Base-by-base conservation (phyloP, 805 yeast species). In the Saturnispora diversa region DNA sequence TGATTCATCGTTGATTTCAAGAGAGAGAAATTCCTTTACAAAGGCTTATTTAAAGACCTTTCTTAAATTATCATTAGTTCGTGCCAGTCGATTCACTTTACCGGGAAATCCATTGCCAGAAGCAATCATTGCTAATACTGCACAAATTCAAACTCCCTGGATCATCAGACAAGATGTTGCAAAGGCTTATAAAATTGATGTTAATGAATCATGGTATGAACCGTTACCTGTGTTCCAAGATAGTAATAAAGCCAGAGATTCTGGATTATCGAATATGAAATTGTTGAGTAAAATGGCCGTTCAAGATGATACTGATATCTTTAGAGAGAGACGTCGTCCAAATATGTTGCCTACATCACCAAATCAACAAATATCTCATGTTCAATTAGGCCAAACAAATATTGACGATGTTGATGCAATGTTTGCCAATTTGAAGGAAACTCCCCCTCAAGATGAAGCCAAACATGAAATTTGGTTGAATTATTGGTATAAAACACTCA, bases 41-140 rank as follows among this genome's bases (percentile, higher is more conserved):
- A 92, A 90, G 59, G 81, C 88, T 75, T 72, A 83, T 40, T 82
- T 92, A 27, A 83, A 88, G 58, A 80, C 95, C n/a, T 80, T 92
- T 56, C 70, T 88, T 56, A 84, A 88, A 60, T 70, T 84, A 56
- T 72, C 85, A 33, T 71, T 85, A 56, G 69, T 82, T 6, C 75
- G 95, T 42, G 84, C 88, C 2, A 72, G 80, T 40, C 84, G 83
- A 68, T 68, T 80, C 31, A 97, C 97, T 3, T 90, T 39, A 22
- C 42, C 42, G 2, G 42, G 42, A 6, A 32, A 28, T 16, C 42
- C 42, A 21, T 34, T 39, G 17, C 31, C 37, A 12, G 34, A 27
- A 8, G 10, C 29, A 6, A 9, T 33, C 7, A 39, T 33, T 17
- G 27, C 42, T 8, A 33, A 34, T 24, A 12, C 37, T 23, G n/a